phyloP scores from a whole-genome alignment of 1,284 basidiomycete species.

The Cutaneotrichosporon arboriforme region DNA sequence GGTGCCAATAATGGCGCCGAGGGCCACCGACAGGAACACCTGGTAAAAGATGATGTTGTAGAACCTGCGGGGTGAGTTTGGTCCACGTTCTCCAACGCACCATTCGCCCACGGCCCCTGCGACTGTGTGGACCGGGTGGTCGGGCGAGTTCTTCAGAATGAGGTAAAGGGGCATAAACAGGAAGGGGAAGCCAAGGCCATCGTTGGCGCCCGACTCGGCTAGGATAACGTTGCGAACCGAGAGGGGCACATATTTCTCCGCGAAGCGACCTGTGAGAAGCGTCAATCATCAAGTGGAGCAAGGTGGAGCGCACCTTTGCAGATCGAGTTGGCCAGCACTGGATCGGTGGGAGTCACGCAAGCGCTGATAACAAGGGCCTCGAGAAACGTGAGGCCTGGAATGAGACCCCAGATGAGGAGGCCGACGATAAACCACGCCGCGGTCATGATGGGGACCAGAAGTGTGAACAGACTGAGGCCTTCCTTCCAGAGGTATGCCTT shows the following conservation, averaged over 20 bases:
- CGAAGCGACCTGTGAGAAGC: slow-evolving; percentile 34
- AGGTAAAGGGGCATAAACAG: slow-evolving; percentile 86
- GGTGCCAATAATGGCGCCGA: slow-evolving; percentile 74
- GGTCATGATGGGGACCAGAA: slow-evolving; percentile 78
- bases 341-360: slow-evolving; percentile 94
- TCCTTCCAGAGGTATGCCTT: slow-evolving; percentile 78
- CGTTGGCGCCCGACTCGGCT: slow-evolving; percentile 50
- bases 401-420: slow-evolving; percentile 73
- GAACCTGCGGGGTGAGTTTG: slow-evolving; percentile 25
- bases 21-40: slow-evolving; percentile 64
- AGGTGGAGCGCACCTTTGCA: slow-evolving; percentile 35
- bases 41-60: slow-evolving; percentile 46
- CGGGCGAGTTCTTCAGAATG: slow-evolving; percentile 56
- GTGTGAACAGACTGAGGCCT: slow-evolving; percentile 75
- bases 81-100: slow-evolving; percentile 54
- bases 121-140: slow-evolving; percentile 40
- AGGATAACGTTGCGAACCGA: slow-evolving; percentile 46
- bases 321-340: slow-evolving; percentile 69
- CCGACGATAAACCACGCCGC: slow-evolving; percentile 81
- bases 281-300: background rate
- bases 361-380: slow-evolving; percentile 81
- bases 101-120: slow-evolving; percentile 58
- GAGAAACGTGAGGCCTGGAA: slow-evolving; percentile 79
- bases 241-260: slow-evolving; percentile 42
- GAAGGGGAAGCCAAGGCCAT: slow-evolving; percentile 92